phyloP scores from a whole-genome alignment of 441 rosid species.

The Hypseocharis bilobata region DNA sequence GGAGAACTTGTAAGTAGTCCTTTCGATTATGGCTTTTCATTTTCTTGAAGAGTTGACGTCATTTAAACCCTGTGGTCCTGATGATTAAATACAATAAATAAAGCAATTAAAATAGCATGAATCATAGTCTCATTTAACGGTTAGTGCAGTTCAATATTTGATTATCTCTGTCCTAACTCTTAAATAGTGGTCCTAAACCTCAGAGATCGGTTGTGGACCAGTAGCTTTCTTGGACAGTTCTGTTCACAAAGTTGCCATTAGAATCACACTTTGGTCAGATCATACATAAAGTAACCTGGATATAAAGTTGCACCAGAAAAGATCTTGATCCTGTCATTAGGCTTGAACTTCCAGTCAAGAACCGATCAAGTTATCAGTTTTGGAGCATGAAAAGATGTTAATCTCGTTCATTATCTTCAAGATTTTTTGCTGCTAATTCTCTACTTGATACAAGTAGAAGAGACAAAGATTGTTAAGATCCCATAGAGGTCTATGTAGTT shows the following conservation, averaged over 20 bases:
- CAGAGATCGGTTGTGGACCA: no score
- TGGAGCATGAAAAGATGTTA: no score
- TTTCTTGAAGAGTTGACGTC: background rate
- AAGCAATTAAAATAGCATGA: background rate
- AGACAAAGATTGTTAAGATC: no score
- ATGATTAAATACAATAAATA: no score
- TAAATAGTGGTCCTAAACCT: background rate
- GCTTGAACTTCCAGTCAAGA: no score
- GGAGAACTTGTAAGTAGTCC: slow-evolving; percentile 3
- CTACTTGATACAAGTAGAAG: no score
- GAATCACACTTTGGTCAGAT: background rate
- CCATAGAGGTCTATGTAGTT: no score
- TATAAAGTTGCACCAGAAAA: background rate
- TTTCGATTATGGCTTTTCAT: background rate
- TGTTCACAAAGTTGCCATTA: background rate
- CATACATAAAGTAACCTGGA: background rate
- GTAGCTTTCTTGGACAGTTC: background rate
- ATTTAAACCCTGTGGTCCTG: background rate
- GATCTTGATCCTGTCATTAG: background rate
- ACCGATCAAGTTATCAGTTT: no score
- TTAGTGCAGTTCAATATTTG: background rate
- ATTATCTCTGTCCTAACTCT: no score
- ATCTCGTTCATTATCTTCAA: no score
- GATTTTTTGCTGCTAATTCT: no score
- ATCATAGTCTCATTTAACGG: background rate